Base-by-base conservation (phyloP, 306 rosid genomes). In the Begonia peltatifolia region DNA sequence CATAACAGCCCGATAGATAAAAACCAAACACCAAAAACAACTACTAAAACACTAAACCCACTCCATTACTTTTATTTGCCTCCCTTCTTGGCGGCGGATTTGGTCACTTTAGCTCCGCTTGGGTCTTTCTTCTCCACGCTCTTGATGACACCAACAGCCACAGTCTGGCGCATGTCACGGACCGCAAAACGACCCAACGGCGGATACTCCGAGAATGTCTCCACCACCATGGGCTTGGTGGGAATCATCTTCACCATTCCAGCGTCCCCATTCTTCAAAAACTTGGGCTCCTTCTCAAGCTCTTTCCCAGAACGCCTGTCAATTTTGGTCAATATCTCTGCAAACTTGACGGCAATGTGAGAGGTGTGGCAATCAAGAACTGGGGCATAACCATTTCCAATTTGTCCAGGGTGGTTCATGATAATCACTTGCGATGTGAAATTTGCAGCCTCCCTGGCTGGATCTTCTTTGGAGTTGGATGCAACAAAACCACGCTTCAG, bases 321-420 rank as follows among this genome's bases (percentile, higher is more conserved):
- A 5, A 30, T 30, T 30, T 30, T 30, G 38, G 38, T 30, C 38
- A 30, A 30, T 30, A 30, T 30, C 38, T 30, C 38, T 30, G 38
- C 38, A 30, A 30, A 30, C 38, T 30, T 30, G 38, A 30, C 75
- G 3, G 79, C 79, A 65, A 74, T 74, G 71, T 68, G 78, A 0
- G 68, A 73, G 1, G 79, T 74, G 79, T 74, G 79, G 66, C 79
- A 73, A 2, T 73, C 79, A 0, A 73, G 68, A 18, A 73, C 74
- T 9, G 79, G 74, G 12, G 74, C 73, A 46, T 72, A 50, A n/a
- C 53, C 18, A 15, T 50, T 50, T 0, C n/a, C n/a, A 16, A 50
- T 14, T 22, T 11, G 53, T 11, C 53, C 53, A 50, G 53, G 53
- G 9, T 50, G 53, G 53, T 50, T 50, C 53, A 50, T 50, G 53